Base-by-base conservation (phyloP, 2,329 filamentous ascomycete species). In the Fusarium abutilonis region DNA sequence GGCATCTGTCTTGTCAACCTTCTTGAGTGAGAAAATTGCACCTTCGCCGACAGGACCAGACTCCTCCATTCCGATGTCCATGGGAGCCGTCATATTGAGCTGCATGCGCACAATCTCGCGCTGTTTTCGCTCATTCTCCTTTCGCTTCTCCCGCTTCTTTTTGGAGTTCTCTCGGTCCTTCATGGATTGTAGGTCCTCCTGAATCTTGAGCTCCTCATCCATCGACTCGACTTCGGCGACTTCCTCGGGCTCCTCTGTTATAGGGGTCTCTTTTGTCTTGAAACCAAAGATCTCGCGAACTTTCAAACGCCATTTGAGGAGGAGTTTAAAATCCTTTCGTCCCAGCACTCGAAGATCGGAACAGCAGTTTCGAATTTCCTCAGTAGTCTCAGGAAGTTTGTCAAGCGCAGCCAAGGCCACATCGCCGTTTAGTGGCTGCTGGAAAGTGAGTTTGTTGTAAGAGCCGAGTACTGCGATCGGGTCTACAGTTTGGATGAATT, bases 91-190 rank as follows among this genome's bases (percentile, higher is more conserved):
- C 95, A 99, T 99, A 78, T 97, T 89, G 80, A 99, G 87, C 76
- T 99, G 95, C 89, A 99, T 90, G 31, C 95, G 88, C n/a, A 96
- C 83, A 58, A 98, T 92, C 65, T 98, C 95, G 68, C 91, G 95
- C 68, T 95, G 91, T 77, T 96, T 98, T 75, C 88, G 88, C 76
- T 99, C 95, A 66, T 99, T 99, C 58, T 96, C 93, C 69, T 85
- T 91, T 64, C 93, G 85, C 67, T 89, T 87, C 70, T 96, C 91
- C 69, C 92, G 89, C 79, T 93, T 96, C 76, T 88, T 94, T 68
- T 88, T 88, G 19, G 89, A 76, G 39, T 79, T 86, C 63, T 95
- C 91, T 70, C 88, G 89, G 23, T 98, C 93, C 66, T 90, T 91
- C 71, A 98, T 81, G 4, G 84, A 83, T 69, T 96, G 89, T 28